Evolutionary conservation across 139 green algal genomes (phyloP).

Genomic region (Asterochloris erici): DNA sequence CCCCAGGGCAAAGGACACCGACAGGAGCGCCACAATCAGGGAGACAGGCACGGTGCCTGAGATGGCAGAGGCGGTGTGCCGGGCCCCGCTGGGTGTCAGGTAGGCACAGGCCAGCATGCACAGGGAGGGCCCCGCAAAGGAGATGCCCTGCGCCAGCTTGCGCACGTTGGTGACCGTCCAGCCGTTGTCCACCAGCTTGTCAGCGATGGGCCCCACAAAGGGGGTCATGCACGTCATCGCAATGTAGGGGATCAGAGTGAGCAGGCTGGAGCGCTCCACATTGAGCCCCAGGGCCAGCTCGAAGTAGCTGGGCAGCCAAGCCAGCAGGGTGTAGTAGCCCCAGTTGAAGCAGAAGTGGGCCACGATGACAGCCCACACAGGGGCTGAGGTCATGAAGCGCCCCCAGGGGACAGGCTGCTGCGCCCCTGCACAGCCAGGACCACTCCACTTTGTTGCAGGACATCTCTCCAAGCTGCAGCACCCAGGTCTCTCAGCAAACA

Average conservation of each 20-base stretch:
- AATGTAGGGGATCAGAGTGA: slow-evolving; percentile 84
- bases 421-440: not conserved
- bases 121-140: slow-evolving; percentile 66
- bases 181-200: slow-evolving; percentile 51
- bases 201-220: slow-evolving; percentile 60
- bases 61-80: slow-evolving; percentile 12
- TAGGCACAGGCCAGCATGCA: slow-evolving; percentile 59
- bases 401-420: slow-evolving; percentile 72
- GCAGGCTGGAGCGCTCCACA: slow-evolving; percentile 68
- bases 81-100: slow-evolving; percentile 36
- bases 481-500: not conserved
- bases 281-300: slow-evolving; percentile 86
- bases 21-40: slow-evolving; percentile 48
- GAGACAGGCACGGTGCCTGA: slow-evolving; percentile 4
- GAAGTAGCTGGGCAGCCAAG: slow-evolving; percentile 98
- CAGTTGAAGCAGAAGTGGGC: slow-evolving; percentile 99
- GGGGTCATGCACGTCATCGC: slow-evolving; percentile 85
- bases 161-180: slow-evolving; percentile 60
- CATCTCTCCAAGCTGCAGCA: not conserved
- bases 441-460: not conserved
- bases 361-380: slow-evolving; percentile 90
- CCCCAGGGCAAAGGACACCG: slow-evolving; percentile 56
- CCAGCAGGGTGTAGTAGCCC: slow-evolving; percentile 93
- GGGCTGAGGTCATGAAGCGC: slow-evolving; percentile 66
- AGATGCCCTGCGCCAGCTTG: slow-evolving; percentile 63